Percentiles rank a stretch among this genome's conserved stretches.
Evolutionary conservation across 768 basidiomycete species (phyloP).

Genomic region (Strobilomyces confusus): DNA sequence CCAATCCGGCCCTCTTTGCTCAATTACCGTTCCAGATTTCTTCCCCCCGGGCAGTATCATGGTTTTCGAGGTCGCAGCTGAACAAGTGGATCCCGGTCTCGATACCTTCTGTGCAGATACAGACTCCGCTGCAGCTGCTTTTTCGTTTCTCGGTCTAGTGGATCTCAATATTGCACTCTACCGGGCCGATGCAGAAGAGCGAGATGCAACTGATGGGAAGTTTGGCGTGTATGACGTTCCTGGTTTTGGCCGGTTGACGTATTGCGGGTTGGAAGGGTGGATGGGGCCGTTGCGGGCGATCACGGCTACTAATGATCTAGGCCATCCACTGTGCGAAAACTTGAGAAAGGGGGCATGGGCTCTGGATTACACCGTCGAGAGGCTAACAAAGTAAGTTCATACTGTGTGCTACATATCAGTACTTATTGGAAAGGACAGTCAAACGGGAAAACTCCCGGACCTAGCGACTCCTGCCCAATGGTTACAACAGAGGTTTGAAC

Average conservation of each 20-base stretch:
- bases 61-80: slow-evolving; percentile 84
- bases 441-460: slow-evolving; percentile 59
- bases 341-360: slow-evolving; percentile 89
- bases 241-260: slow-evolving; percentile 66
- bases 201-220: slow-evolving; percentile 78
- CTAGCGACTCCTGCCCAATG: slow-evolving; percentile 72
- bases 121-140: slow-evolving; percentile 69
- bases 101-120: slow-evolving; percentile 71
- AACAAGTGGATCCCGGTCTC: slow-evolving; percentile 64
- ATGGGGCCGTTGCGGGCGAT: slow-evolving; percentile 84
- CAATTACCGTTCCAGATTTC: slow-evolving; percentile 77
- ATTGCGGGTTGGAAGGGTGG: slow-evolving; percentile 97
- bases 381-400: slow-evolving; percentile 63
- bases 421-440: slow-evolving; percentile 37
- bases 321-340: slow-evolving; percentile 86
- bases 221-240: slow-evolving; percentile 85
- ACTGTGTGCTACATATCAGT: slow-evolving; percentile 2
- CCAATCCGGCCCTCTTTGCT: slow-evolving; percentile 63
- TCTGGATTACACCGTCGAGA: slow-evolving; percentile 75
- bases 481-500: slow-evolving; percentile 85
- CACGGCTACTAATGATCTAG: slow-evolving; percentile 89
- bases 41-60: slow-evolving; percentile 97
- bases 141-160: slow-evolving; percentile 70
- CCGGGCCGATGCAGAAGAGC: slow-evolving; percentile 87
- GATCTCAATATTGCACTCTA: slow-evolving; percentile 88